Evolutionary conservation across 2,329 filamentous ascomycete genomes (phyloP).

Genomic region (Nectriaceae sp.): DNA sequence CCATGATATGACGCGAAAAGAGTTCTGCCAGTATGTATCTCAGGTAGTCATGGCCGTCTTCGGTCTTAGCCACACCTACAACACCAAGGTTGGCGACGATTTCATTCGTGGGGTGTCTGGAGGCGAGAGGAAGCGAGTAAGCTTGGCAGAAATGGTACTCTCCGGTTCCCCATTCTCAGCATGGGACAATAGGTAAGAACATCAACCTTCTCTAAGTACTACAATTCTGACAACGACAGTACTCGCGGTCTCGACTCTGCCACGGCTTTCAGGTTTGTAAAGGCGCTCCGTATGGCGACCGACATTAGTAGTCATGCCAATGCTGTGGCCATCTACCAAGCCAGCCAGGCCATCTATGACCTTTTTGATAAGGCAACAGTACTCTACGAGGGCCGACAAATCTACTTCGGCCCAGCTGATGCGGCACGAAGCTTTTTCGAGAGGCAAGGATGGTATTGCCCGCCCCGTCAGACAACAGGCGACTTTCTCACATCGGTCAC

Average conservation of each 20-base stretch:
- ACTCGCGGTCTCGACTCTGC: conserved; percentile 74
- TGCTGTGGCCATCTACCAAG: conserved; percentile 72
- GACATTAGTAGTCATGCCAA: conserved; percentile 65
- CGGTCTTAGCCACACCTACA: conserved; percentile 70
- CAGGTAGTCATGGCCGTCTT: conserved; percentile 71
- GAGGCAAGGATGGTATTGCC: conserved; percentile 68
- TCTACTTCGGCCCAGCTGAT: conserved; percentile 68
- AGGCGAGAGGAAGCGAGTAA: conserved; percentile 77
- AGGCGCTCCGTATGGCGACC: conserved; percentile 64
- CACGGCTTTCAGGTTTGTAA: conserved; percentile 73
- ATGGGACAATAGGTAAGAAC: conserved; percentile 66
- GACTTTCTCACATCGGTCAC: conserved; percentile 73
- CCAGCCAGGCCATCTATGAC: conserved; percentile 69
- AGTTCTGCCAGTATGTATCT: conserved; percentile 64
- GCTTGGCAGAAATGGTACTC: conserved; percentile 76
- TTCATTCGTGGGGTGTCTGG: conserved; percentile 72
- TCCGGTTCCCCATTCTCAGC: conserved; percentile 55
- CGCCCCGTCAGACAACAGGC: conserved; percentile 64
- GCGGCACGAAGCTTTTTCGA: conserved; percentile 67
- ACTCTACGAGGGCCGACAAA: conserved; percentile 75
- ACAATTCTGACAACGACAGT: conserved; percentile 33
- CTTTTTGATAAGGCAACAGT: conserved; percentile 76
- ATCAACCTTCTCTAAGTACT: neutral
- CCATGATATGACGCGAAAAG: conserved; percentile 59
- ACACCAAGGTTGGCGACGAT: conserved; percentile 76